phyloP scores from a whole-genome alignment of 768 basidiomycete genomes.

The Xanthoconium stramineum region DNA sequence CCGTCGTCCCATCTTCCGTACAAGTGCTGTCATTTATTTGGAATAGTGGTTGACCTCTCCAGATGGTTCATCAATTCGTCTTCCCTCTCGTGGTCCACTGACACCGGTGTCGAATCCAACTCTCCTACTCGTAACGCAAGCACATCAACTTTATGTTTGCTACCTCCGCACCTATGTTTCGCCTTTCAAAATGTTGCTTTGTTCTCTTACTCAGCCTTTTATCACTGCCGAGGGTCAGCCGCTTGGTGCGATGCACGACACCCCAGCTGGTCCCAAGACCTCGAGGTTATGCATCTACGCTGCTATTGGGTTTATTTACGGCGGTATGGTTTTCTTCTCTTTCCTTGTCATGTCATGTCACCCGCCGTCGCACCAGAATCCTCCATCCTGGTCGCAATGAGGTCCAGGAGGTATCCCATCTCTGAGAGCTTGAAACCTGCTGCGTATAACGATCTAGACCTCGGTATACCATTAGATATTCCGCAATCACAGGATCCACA shows the following conservation, averaged over 20 bases:
- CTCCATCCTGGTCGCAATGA: constrained; percentile 60
- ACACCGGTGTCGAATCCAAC: constrained; percentile 53
- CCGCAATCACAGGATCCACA: constrained; percentile 11
- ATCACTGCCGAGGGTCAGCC: constrained; percentile 34
- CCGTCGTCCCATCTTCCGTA: constrained; percentile 1
- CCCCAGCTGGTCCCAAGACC: constrained; percentile 35
- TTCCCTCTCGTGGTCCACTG: constrained; percentile 57
- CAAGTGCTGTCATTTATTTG: neutral
- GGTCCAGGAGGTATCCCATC: constrained; percentile 49
- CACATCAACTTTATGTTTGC: constrained; percentile 53
- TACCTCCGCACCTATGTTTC: constrained; percentile 47
- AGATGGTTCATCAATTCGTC: constrained; percentile 47
- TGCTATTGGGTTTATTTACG: constrained; percentile 57
- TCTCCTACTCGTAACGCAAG: constrained; percentile 63
- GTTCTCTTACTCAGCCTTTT: constrained; percentile 44
- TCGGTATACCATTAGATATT: constrained; percentile 31
- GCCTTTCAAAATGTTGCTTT: constrained; percentile 45
- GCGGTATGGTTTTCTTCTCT: constrained; percentile 37
- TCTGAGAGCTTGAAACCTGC: constrained; percentile 26
- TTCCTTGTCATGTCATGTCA: neutral
- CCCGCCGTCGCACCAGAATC: constrained; percentile 38
- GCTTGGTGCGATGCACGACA: constrained; percentile 29
- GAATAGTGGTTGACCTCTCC: constrained; percentile 52
- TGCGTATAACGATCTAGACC: constrained; percentile 41
- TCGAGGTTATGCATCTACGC: constrained; percentile 52